Base-by-base conservation (phyloP, 2,329 filamentous ascomycete species). In the Cercospora sesami region DNA sequence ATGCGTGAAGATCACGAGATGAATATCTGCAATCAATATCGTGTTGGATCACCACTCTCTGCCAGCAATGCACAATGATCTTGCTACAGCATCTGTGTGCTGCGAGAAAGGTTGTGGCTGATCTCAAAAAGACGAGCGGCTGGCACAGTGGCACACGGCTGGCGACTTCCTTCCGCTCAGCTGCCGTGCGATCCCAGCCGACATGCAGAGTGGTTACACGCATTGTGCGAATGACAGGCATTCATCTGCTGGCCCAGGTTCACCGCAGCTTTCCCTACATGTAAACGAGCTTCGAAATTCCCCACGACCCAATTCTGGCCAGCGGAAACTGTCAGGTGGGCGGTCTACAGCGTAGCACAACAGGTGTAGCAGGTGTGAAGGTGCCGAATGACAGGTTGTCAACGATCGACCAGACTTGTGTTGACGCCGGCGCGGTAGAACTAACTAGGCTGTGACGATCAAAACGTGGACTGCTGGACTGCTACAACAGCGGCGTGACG, bases 381-480 rank as follows among this genome's bases (percentile, higher is more conserved):
- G 63, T 61, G 66, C 57, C 60, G 63, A 42, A 68, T 67, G 68
- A 69, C 66, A 69, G 67, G 67, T 48, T 68, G 67, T 64, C 67
- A 68, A 61, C 33, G 58, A 68, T 68, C 48, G 63, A 63, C 67
- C 64, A 62, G 51, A 51, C 53, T 12, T 26, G 64, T 48, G 42
- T 48, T 48, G 42, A 23, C 42, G 42, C 42, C 42, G 42, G 42
- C 42, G 42, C 42, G 42, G 42, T 48, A 18, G 42, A 23, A 18
- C n/a, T 45, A 21, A 57, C 51, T 61, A 59, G 67, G 66, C 36
- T 42, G 36, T 42, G 62, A 53, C 57, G 61, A 45, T 63, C 61
- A 66, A 48, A 67, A 68, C 68, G 65, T 68, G 68, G 68, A 33
- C 67, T 59, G 51, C 42, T 57, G 58, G 36, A 59, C 62, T 57